phyloP scores from a whole-genome alignment of 768 basidiomycete genomes.

The Tulasnella calospora region DNA sequence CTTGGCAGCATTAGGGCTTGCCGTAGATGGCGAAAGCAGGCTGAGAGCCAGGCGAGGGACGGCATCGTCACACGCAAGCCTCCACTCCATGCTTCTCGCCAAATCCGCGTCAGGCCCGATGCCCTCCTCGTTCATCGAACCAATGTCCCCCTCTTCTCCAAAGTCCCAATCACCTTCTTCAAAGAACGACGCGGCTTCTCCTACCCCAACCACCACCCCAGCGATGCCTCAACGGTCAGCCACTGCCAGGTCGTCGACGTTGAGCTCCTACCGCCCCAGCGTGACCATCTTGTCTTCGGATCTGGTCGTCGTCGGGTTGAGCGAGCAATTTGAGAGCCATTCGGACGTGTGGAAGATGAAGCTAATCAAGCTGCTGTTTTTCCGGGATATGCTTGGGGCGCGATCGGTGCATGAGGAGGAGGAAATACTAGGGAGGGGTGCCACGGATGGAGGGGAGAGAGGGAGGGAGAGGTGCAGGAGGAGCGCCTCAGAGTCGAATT shows the following conservation, averaged over 20 bases:
- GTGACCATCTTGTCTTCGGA: conserved; percentile 64
- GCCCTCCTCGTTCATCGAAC: conserved; percentile 46
- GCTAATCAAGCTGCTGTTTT: conserved; percentile 60
- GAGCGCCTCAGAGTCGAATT: neutral
- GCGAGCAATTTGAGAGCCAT: conserved; percentile 46
- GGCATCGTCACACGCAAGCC: neutral
- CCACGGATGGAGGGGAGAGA: neutral
- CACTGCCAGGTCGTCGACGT: neutral
- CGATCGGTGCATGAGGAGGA: neutral
- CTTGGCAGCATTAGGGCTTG: neutral
- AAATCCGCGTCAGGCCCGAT: conserved; percentile 36
- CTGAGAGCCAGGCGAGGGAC: neutral
- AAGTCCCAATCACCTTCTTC: neutral
- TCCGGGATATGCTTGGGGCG: neutral
- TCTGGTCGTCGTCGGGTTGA: conserved; percentile 69
- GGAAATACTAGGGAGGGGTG: neutral
- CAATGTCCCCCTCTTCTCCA: conserved; percentile 47
- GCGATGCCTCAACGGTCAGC: neutral
- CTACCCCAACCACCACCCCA: neutral
- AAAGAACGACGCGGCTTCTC: neutral
- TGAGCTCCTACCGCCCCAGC: conserved; percentile 42
- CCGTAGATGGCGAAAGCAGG: neutral
- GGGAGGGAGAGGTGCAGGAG: neutral
- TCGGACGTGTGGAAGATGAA: conserved; percentile 71
- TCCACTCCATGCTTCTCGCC: conserved; percentile 4